Conservation (phyloP, 169 alveolate species). For the Cyclospora cayetanensis region DNA sequence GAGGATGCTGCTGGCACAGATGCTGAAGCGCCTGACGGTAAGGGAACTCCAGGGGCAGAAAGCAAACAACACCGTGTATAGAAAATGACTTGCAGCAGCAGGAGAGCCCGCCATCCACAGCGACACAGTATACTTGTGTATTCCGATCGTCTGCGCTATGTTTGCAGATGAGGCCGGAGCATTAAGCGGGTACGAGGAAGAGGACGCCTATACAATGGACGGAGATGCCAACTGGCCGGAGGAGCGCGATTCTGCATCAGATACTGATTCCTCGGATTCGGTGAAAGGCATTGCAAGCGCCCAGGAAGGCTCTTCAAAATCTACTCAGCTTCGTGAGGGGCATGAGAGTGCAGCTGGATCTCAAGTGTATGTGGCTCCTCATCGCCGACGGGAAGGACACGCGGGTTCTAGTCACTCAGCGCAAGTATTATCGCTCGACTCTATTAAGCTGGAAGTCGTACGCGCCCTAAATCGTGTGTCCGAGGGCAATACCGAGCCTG, state of each 20-base stretch:
- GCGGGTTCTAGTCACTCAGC: neutral
- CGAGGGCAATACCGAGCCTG: conserved; percentile 60
- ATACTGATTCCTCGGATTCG: neutral
- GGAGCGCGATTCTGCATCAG: neutral
- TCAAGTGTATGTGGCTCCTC: conserved; percentile 25
- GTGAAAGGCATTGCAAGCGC: neutral
- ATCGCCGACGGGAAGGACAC: conserved; percentile 1
- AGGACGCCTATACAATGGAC: too few relatives aligned
- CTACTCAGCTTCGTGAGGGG: too few relatives aligned
- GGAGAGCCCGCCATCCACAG: too few relatives aligned
- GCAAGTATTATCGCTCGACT: neutral
- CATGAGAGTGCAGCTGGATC: neutral
- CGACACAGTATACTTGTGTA: too few relatives aligned
- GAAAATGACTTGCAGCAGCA: too few relatives aligned
- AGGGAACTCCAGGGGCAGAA: too few relatives aligned
- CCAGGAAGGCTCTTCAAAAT: too few relatives aligned
- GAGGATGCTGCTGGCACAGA: neutral
- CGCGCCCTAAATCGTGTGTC: conserved; percentile 65
- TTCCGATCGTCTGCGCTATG: too few relatives aligned
- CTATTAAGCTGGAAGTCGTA: neutral
- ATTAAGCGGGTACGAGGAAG: too few relatives aligned
- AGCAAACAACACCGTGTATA: neutral
- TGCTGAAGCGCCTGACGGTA: neutral
- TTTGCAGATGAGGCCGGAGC: too few relatives aligned
- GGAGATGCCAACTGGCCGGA: too few relatives aligned